Base-by-base conservation (phyloP, 2,329 filamentous ascomycete genomes). In the Sporothrix pseudoabietina region DNA sequence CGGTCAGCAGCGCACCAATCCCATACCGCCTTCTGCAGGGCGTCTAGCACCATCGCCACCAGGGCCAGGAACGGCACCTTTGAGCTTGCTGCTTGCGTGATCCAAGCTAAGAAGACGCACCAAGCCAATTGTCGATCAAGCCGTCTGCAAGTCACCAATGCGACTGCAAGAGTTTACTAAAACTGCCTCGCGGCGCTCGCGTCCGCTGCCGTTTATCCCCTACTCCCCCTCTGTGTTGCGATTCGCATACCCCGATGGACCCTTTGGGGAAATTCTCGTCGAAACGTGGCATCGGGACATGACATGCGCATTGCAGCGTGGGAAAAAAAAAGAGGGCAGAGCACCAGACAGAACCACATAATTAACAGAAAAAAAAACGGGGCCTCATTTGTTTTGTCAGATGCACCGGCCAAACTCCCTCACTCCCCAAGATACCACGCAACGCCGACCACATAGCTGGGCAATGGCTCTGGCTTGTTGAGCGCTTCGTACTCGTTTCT, bases 81-180 rank as follows among this genome's bases (percentile, higher is more conserved):
- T 49, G 44, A 49, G 44, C 71, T 75, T 75, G 74, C 74, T 19
- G 44, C 71, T 75, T 75, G 74, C 74, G 74, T 75, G 68, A 73
- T 75, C 69, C 59, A 55, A 54, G 73, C 74, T 75, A 75, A 73
- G 47, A 47, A 75, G 22, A 57, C 66, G 73, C 69, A 73, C 72
- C 59, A 74, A 16, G 26, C 47, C 66, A 12, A 35, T 39, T 39
- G 66, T 69, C 66, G 66, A 69, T 54, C 66, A 39, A 22, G 30
- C 47, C 30, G 66, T 16, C 26, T 16, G 52, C 49, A 6, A 49
- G 30, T 12, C 55, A 26, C 49, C 7, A 32, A 41, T 1, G 4
- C 35, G 52, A 26, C 61, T 22, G 22, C 52, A 7, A 55, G 26
- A 9, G 26, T 10, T 19, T 12, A 55, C 52, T 22, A 55, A 30